Conservation (phyloP, 2,329 filamentous ascomycete species). For the Pyricularia grisea region DNA sequence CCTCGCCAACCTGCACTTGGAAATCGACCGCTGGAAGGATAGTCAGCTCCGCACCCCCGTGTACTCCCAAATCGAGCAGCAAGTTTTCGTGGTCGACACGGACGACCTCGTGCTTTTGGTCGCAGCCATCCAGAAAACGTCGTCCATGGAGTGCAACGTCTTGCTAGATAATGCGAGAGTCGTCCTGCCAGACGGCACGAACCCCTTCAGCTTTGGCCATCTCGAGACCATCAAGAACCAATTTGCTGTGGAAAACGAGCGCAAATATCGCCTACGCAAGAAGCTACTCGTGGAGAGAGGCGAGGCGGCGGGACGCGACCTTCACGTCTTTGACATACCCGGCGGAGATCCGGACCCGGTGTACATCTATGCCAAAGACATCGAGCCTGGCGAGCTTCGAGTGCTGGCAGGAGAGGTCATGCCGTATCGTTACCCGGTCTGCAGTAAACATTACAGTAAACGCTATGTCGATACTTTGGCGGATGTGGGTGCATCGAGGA, state of each 20-base stretch:
- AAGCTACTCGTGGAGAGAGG: neutral
- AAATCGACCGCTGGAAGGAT: neutral
- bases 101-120: neutral
- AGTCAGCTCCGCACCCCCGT: neutral
- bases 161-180: neutral
- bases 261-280: neutral
- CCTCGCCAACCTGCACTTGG: neutral
- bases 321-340: constrained; percentile 1
- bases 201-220: neutral
- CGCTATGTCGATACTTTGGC: neutral
- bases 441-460: neutral
- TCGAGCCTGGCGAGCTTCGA: neutral
- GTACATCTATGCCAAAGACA: neutral
- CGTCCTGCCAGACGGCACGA: too few species aligned
- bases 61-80: neutral
- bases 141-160: neutral
- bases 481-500: neutral
- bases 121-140: neutral
- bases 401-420: neutral
- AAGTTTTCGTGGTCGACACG: neutral
- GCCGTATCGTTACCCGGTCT: neutral
- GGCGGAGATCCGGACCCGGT: neutral
- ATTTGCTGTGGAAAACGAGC: neutral
- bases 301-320: neutral
- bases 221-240: neutral